These are phyloP conservation scores for Pythium scleroteichum DNA, from an alignment of 352 stramenopile genomes.

Conservation along the genomic window DNA sequence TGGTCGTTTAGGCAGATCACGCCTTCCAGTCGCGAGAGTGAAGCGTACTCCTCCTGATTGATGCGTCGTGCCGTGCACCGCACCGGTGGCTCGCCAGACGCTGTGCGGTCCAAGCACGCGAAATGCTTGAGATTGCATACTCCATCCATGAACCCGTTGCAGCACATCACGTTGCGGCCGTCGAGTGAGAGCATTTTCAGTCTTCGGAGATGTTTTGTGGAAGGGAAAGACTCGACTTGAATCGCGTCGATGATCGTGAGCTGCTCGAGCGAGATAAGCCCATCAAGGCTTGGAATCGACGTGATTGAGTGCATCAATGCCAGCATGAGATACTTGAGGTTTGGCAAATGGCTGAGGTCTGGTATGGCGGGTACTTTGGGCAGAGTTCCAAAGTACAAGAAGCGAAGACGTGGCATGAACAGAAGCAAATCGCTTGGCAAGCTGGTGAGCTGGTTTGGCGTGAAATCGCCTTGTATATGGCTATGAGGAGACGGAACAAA, in stretches of 20 bases:
- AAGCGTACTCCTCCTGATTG: not conserved
- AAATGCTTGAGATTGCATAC: conserved; percentile 18
- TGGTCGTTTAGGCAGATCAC: not conserved
- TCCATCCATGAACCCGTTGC: conserved; percentile 21
- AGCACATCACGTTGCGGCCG: conserved; percentile 12
- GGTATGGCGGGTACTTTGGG: not conserved
- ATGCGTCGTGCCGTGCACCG: not conserved
- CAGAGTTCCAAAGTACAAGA: conserved; percentile 21
- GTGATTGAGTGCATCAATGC: conserved; percentile 15
- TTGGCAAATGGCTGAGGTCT: not conserved
- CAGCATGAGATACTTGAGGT: conserved; percentile 24
- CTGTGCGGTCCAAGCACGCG: conserved; percentile 6
- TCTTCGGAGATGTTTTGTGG: not conserved
- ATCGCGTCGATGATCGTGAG: conserved; percentile 17
- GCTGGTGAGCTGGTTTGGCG: not conserved
- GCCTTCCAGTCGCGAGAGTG: not conserved
- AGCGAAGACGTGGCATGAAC: conserved; percentile 11
- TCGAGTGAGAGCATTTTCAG: conserved; percentile 14
- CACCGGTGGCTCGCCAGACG: not conserved
- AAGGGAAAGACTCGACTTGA: not conserved
- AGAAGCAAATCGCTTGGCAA: conserved; percentile 9
- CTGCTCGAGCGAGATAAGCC: conserved; percentile 6
- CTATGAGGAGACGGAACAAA: not conserved
- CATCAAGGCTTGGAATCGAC: conserved; percentile 16
- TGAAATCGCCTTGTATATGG: conserved; percentile 20